Conservation (phyloP, 768 basidiomycete genomes). For the Rhodotorula graminis region DNA sequence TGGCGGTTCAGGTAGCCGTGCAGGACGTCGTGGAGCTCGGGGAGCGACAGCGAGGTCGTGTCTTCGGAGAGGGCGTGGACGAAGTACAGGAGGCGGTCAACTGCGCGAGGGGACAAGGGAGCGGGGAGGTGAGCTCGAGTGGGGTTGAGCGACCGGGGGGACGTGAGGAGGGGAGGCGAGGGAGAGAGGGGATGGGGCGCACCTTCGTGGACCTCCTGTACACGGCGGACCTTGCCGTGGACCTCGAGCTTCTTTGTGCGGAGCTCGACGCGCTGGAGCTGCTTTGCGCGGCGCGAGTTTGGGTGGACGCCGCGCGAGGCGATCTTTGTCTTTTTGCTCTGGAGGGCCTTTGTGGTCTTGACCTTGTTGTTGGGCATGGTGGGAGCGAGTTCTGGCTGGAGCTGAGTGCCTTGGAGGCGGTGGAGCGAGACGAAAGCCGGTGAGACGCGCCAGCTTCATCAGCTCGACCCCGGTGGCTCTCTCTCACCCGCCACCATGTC, state of each 20-base stretch:
- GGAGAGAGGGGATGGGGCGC: neutral
- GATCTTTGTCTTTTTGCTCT: constrained; percentile 28
- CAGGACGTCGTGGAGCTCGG: constrained; percentile 32
- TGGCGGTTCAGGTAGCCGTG: constrained; percentile 34
- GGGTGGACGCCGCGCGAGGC: constrained; percentile 29
- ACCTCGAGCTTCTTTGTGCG: constrained; percentile 31
- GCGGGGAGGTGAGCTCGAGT: neutral
- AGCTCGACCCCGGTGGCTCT: neutral
- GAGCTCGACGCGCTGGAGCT: constrained; percentile 37
- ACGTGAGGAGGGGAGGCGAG: neutral
- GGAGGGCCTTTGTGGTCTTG: constrained; percentile 33
- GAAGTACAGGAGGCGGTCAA: constrained; percentile 35
- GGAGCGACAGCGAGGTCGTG: constrained; percentile 26
- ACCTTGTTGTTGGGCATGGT: constrained; percentile 36
- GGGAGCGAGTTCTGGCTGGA: neutral
- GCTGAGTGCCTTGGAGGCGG: too few relatives aligned
- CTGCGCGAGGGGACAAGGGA: constrained; percentile 1
- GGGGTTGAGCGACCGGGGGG: neutral
- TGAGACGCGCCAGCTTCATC: neutral
- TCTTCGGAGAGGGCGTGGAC: constrained; percentile 30
- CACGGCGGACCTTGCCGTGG: constrained; percentile 18
- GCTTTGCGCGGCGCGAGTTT: constrained; percentile 40
- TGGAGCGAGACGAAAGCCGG: neutral
- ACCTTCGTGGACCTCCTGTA: constrained; percentile 20
- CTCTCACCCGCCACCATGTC: too few relatives aligned